These are phyloP conservation scores for Amaranthus tricolor DNA, from an alignment of 179 eudicot genomes.

Conservation along the genomic window DNA sequence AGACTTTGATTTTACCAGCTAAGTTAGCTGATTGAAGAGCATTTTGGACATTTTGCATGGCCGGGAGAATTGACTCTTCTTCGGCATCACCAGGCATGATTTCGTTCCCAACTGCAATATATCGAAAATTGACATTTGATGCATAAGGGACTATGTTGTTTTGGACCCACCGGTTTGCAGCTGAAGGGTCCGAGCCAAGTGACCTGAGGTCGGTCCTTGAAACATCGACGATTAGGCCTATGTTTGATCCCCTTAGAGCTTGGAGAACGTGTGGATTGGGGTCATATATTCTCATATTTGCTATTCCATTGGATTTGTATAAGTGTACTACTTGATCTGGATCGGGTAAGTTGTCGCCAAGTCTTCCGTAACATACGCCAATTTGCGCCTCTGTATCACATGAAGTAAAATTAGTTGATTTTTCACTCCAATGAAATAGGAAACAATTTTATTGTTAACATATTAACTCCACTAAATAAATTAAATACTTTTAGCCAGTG, in stretches of 20 bases:
- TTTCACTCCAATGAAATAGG: no score
- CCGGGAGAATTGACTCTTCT: slow-evolving; percentile 43
- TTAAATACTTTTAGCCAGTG: no score
- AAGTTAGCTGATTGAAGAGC: slow-evolving; percentile 33
- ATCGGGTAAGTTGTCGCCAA: slow-evolving; percentile 46
- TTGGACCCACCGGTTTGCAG: slow-evolving; percentile 49
- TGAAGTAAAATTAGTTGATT: no score
- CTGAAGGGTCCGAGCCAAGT: slow-evolving; percentile 25
- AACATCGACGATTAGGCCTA: slow-evolving; percentile 42
- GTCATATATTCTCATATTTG: slow-evolving; percentile 41
- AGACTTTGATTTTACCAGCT: slow-evolving; percentile 42
- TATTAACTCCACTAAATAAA: no score
- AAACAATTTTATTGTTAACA: no score
- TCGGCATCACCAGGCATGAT: slow-evolving; percentile 27
- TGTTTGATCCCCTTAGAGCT: slow-evolving; percentile 53
- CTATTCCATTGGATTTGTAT: slow-evolving; percentile 42
- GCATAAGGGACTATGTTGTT: slow-evolving; percentile 32
- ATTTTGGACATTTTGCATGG: slow-evolving; percentile 47
- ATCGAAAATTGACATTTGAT: slow-evolving; percentile 37
- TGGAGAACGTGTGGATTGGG: slow-evolving; percentile 37
- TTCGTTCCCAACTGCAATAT: slow-evolving; percentile 69
- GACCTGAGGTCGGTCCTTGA: slow-evolving; percentile 25
- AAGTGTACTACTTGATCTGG: slow-evolving; percentile 37
- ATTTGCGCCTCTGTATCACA: slow-evolving; percentile 44
- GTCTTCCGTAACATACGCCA: slow-evolving; percentile 46